These are phyloP conservation scores for Annulohypoxylon bovei DNA, from an alignment of 495 filamentous ascomycete species.

Conservation along the genomic window DNA sequence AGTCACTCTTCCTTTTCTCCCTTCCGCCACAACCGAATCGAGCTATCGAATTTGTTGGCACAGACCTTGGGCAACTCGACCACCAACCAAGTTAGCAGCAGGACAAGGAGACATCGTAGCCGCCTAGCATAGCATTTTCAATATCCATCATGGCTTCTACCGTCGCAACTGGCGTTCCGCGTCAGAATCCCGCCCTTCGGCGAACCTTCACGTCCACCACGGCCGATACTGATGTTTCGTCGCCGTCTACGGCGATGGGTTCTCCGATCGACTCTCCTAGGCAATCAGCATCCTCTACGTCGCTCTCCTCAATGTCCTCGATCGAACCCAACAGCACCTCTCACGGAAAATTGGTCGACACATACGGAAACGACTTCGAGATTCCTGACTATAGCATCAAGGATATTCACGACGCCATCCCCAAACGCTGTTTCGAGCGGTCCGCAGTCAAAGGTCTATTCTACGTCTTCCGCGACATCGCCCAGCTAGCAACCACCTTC, in stretches of 20 bases:
- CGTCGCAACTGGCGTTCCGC: conserved; percentile 48
- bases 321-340: conserved; percentile 45
- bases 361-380: conserved; percentile 78
- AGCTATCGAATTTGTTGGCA: neutral
- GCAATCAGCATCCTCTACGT: conserved; percentile 85
- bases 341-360: conserved; percentile 71
- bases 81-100: neutral
- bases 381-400: conserved; percentile 82
- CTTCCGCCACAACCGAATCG: neutral
- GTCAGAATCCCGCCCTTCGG: conserved; percentile 53
- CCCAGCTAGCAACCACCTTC: conserved; percentile 69
- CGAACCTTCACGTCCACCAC: conserved; percentile 50
- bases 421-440: conserved; percentile 81
- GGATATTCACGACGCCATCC: conserved; percentile 83
- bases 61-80: neutral
- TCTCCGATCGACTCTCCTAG: conserved; percentile 76
- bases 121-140: neutral
- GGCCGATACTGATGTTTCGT: conserved; percentile 60
- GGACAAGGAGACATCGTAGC: neutral
- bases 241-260: conserved; percentile 66
- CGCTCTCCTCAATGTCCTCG: conserved; percentile 89
- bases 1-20: neutral
- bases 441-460: conserved; percentile 67
- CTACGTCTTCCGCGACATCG: conserved; percentile 78
- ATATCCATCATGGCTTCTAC: conserved; percentile 52